Evolutionary conservation across 768 basidiomycete species (phyloP).

Genomic region (Naganishia kalamii): DNA sequence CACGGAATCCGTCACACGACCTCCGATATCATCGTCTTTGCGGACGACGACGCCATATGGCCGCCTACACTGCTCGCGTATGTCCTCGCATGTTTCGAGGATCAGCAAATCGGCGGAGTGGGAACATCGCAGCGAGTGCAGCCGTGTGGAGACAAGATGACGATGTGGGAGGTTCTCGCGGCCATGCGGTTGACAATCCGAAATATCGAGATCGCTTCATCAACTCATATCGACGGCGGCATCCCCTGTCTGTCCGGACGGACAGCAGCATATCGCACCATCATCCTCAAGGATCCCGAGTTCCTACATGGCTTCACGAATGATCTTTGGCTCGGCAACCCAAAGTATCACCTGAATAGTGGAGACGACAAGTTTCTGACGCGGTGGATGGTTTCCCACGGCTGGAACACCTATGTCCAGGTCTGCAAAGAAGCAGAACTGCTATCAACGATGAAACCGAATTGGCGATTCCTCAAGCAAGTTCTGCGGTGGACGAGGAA

Average conservation of each 20-base stretch:
- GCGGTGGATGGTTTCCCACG: slow-evolving; percentile 91
- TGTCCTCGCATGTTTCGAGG: slow-evolving; percentile 85
- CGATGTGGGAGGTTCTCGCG: slow-evolving; percentile 91
- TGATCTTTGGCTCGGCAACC: slow-evolving; percentile 72
- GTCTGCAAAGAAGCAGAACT: slow-evolving; percentile 56
- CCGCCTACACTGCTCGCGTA: slow-evolving; percentile 82
- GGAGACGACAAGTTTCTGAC: slow-evolving; percentile 93
- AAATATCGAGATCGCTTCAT: slow-evolving; percentile 83
- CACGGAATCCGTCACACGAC: slow-evolving; percentile 85
- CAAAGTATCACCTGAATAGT: slow-evolving; percentile 85
- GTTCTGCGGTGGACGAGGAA: slow-evolving; percentile 89
- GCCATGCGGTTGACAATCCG: slow-evolving; percentile 87
- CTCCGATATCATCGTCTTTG: slow-evolving; percentile 89
- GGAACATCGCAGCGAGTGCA: slow-evolving; percentile 86
- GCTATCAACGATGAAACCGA: slow-evolving; percentile 88
- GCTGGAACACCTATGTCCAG: slow-evolving; percentile 84
- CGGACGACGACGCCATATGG: slow-evolving; percentile 95
- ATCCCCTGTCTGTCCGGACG: slow-evolving; percentile 85
- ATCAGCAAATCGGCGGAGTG: slow-evolving; percentile 86
- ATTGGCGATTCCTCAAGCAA: slow-evolving; percentile 92
- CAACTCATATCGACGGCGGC: slow-evolving; percentile 88
- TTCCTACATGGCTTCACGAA: slow-evolving; percentile 89
- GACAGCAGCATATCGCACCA: slow-evolving; percentile 86
- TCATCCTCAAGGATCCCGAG: slow-evolving; percentile 90
- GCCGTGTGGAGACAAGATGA: slow-evolving; percentile 68